Base-by-base conservation (phyloP, 2,329 filamentous ascomycete genomes). In the Ophiostoma ips region DNA sequence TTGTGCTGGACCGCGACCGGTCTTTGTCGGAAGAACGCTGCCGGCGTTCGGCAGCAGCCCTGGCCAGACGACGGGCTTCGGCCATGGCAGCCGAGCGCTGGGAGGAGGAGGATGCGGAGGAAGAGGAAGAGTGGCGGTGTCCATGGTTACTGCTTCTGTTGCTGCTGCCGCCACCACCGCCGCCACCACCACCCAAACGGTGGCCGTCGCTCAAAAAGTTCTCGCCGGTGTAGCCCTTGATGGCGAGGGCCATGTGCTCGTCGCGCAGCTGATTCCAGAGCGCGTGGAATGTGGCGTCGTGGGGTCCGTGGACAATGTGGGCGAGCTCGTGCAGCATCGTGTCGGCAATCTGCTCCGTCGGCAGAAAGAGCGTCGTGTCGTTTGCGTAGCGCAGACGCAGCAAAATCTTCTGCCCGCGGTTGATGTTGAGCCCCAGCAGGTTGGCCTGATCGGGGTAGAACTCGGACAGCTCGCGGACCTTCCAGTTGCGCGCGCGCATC, bases 321-420 rank as follows among this genome's bases (percentile, higher is more conserved):
- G 79, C 82, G 3, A 96, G 76, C 70, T 96, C 90, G 62, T 96
- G 90, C 18, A 96, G 77, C 80, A 96, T 84, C 0, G 90, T 96
- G 64, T 95, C 88, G 40, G 87, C 73, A 8, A 95, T 75, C 56
- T 84, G 71, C 60, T 95, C 87, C 51, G 89, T 68, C 1, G 84
- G 81, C 18, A 95, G 65, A 60, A 96, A 96, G 58, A 87, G 81
- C 36, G 71, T 78, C 10, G 76, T 73, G 62, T 94, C 86, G 58
- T 76, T 72, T 6, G 84, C 71, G 64, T 92, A 83, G 50, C 90
- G 81, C 52, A 96, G 69, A 40, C 90, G 80, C 19, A 96, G 71
- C 55, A 86, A 84, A 56, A 96, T 94, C 61, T 82, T 83, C 60
- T 82, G 73, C 5, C 87, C 88, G 16, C 67, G 66, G 60, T 90